Evolutionary conservation across 371 early-diverging fungal genomes (phyloP).

Genomic region (Thermomucor indicae-seudaticae): DNA sequence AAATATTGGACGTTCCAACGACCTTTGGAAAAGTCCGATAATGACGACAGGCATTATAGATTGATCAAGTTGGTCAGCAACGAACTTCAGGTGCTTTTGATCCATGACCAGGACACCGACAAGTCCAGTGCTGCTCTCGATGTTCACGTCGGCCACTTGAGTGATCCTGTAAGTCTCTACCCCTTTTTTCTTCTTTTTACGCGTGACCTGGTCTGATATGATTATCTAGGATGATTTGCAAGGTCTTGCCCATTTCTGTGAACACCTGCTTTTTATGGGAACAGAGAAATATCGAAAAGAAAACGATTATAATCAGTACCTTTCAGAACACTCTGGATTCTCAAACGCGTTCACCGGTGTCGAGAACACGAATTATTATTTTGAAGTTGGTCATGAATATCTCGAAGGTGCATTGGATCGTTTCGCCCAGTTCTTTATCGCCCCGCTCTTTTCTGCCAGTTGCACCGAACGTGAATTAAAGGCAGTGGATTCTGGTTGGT

Average conservation of each 20-base stretch:
- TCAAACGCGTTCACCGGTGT: conserved; percentile 95
- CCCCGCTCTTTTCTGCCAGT: conserved; percentile 81
- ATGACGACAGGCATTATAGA: conserved; percentile 82
- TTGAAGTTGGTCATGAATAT: conserved; percentile 82
- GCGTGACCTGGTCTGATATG: not conserved
- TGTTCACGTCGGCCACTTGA: conserved; percentile 90
- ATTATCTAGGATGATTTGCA: conserved; percentile 53
- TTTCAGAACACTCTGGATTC: conserved; percentile 86
- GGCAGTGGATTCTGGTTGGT: conserved; percentile 86
- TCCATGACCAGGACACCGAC: conserved; percentile 80
- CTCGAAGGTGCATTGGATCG: conserved; percentile 93
- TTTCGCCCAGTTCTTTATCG: conserved; percentile 92
- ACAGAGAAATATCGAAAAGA: conserved; percentile 89
- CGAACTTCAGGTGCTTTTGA: conserved; percentile 74
- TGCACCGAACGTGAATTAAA: conserved; percentile 90
- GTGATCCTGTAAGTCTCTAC: conserved; percentile 63
- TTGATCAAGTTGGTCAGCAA: conserved; percentile 73
- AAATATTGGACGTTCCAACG: conserved; percentile 35
- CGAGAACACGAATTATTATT: conserved; percentile 93
- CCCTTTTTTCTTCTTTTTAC: conserved; percentile 3
- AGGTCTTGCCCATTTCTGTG: conserved; percentile 98
- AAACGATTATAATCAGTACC: conserved; percentile 88
- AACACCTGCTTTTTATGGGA: conserved; percentile 95
- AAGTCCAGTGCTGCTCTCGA: conserved; percentile 90
- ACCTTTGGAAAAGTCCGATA: conserved; percentile 55